Conservation (phyloP, 164 flowering plant genomes). For the Umbilicus rupestris region DNA sequence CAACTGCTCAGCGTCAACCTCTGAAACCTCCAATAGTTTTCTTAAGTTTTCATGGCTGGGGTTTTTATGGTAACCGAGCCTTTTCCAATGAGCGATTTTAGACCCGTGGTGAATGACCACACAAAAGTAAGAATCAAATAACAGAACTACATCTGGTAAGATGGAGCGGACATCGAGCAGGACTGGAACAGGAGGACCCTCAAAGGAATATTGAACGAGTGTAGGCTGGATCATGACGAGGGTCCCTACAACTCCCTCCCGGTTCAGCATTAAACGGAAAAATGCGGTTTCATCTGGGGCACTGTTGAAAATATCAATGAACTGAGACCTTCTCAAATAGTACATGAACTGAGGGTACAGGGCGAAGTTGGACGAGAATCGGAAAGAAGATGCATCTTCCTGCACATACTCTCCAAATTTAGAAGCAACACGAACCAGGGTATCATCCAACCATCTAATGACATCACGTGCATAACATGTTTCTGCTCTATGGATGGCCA, state of each 20-base stretch:
- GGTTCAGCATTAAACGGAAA: constrained; percentile 61
- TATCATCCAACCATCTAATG: constrained; percentile 77
- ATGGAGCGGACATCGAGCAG: constrained; percentile 72
- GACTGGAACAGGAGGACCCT: constrained; percentile 82
- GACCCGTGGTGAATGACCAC: constrained; percentile 86
- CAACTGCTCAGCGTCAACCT: constrained; percentile 63
- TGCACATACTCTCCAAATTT: constrained; percentile 78
- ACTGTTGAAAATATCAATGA: constrained; percentile 73
- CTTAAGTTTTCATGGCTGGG: constrained; percentile 68
- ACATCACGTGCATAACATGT: constrained; percentile 52
- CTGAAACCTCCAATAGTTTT: constrained; percentile 77
- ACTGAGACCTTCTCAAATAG: constrained; percentile 82
- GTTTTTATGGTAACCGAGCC: constrained; percentile 62
- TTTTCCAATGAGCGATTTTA: constrained; percentile 79
- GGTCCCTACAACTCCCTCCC: constrained; percentile 75
- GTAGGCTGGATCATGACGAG: constrained; percentile 88
- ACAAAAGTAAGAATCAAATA: constrained; percentile 77
- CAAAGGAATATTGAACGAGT: constrained; percentile 70
- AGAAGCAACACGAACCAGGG: constrained; percentile 51
- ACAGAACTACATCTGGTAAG: constrained; percentile 68
- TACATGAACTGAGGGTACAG: constrained; percentile 90
- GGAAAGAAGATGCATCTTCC: constrained; percentile 86
- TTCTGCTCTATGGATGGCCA: constrained; percentile 62
- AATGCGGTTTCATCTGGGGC: constrained; percentile 87
- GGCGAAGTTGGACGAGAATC: constrained; percentile 65